Base-by-base conservation (phyloP, 1,284 basidiomycete genomes). In the Lignosus rhinocerotis region DNA sequence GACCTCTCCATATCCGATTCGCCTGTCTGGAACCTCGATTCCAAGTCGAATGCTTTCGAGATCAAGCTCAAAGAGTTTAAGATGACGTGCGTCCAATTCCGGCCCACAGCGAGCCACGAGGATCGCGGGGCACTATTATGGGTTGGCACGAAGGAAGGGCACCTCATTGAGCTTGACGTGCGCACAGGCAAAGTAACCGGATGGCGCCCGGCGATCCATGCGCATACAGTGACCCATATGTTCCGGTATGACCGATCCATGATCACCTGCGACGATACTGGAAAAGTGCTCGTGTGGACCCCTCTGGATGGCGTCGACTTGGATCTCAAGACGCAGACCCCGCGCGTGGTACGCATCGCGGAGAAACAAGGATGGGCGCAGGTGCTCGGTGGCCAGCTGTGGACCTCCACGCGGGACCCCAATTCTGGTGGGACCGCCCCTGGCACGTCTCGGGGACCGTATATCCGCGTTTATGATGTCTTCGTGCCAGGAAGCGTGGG, bases 71-170 rank as follows among this genome's bases (percentile, higher is more conserved):
- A 89, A 67, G 88, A 93, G 43, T 74, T 84, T 8, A 87, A 86
- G 62, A 78, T 94, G 45, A 89, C 87, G 0, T 83, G 86, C 17
- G 79, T 95, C 73, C 90, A 90, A 68, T 92, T 94, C 71, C 79
- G 89, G 5, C 80, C 86, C 0, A 78, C 80, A 17, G 66, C 59
- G 10, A 64, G 70, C 21, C 68, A 70, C 14, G 66, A 56, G 0
- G 73, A 83, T 58, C 71, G 75, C 25, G 77, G 82, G 50, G 71
- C 67, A 21, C 82, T 84, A 59, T 67, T 94, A 6, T 96, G 94
- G 94, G 76, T 90, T 16, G 95, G 94, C 0, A 93, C 92, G 41
- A 94, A 91, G 74, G 93, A 96, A 32, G 95, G 95, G 0, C 87
- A 90, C 70, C 60, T 97, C 14, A 81, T 90, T 66, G 94, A 96